A percentile compares a stretch with the other conserved stretches of the same genome.
Evolutionary conservation across 163 green algal species (phyloP).

Genomic region (Picocystis sp.): DNA sequence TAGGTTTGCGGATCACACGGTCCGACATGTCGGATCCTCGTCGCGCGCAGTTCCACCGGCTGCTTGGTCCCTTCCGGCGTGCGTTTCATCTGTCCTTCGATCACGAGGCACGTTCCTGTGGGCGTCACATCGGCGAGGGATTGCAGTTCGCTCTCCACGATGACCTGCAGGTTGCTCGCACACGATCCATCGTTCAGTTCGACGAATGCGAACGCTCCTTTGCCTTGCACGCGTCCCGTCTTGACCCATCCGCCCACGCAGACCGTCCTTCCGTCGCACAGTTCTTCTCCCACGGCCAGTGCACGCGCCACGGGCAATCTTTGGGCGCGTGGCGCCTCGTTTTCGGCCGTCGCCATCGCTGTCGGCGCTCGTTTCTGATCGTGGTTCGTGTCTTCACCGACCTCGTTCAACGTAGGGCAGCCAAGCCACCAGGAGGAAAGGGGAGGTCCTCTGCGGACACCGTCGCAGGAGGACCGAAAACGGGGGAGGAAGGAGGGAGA

Average conservation of each 20-base stretch:
- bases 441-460: too few relatives aligned
- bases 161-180: slow-evolving; percentile 50
- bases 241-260: slow-evolving; percentile 91
- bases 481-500: too few relatives aligned
- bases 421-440: too few relatives aligned
- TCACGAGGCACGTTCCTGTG: slow-evolving; percentile 71
- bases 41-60: slow-evolving; percentile 9
- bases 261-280: slow-evolving; percentile 35
- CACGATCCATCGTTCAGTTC: slow-evolving; percentile 91
- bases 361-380: too few relatives aligned
- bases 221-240: slow-evolving; percentile 77
- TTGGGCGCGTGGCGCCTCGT: too few relatives aligned
- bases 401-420: too few relatives aligned
- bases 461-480: too few relatives aligned
- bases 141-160: slow-evolving; percentile 58
- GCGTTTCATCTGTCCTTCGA: slow-evolving; percentile 64
- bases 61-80: slow-evolving; percentile 80
- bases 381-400: too few relatives aligned
- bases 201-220: slow-evolving; percentile 83
- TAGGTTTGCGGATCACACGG: slow-evolving; percentile 65
- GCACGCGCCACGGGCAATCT: too few relatives aligned
- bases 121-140: slow-evolving; percentile 30
- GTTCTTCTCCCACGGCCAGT: too few relatives aligned
- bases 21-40: slow-evolving; percentile 45
- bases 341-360: too few relatives aligned